Evolutionary conservation across 2,329 filamentous ascomycete species (phyloP), one percentile per base, ranked within the genome.

Genomic region (Venturia carpophila): DNA sequence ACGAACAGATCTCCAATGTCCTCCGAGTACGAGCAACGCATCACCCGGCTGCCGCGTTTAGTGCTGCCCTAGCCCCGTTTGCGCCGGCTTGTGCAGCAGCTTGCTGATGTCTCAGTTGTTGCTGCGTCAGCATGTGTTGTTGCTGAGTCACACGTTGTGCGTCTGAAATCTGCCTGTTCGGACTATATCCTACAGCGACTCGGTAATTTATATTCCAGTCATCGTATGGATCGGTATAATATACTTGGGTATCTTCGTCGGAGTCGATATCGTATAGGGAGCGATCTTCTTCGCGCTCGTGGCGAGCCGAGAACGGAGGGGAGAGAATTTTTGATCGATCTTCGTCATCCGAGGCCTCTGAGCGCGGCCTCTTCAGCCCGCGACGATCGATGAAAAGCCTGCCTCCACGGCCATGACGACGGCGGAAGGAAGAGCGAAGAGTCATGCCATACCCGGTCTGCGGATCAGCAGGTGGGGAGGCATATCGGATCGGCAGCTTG

Each of bases 331-430:
- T 63, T n/a, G 49, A 60, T 56, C 63, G 63, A 13, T 45, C 34
- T 45, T 34, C 56, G 45, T 63, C 39, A 5, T 66, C 64, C 5
- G 34, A 41, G 30, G 56, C 60, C 19, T 61, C 58, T n/a, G 41
- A 15, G 3, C 41, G 41, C 30, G 58, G 15, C 19, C 60, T 42
- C 19, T 56, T 56, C 30, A 66, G n/a, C 15, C 64, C 64, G 9
- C 90, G 87, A 70, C 92, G 87, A 76, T 97, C 94, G 69, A 97
- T 91, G 84, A 92, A 91, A 69, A 96, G 76, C 47, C 93, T 87
- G 68, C 92, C 91, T 68, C 92, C 83, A 70, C 93, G 88, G 64
- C 93, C 93, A 65, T 92, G 86, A 66, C 94, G 88, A 68, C 92
- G 86, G 69, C 93, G 87, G 80, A 90, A 97, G 19, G 88, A 87